Conservation (phyloP, 1,284 basidiomycete genomes). For the Cryptococcus wingfieldii region DNA sequence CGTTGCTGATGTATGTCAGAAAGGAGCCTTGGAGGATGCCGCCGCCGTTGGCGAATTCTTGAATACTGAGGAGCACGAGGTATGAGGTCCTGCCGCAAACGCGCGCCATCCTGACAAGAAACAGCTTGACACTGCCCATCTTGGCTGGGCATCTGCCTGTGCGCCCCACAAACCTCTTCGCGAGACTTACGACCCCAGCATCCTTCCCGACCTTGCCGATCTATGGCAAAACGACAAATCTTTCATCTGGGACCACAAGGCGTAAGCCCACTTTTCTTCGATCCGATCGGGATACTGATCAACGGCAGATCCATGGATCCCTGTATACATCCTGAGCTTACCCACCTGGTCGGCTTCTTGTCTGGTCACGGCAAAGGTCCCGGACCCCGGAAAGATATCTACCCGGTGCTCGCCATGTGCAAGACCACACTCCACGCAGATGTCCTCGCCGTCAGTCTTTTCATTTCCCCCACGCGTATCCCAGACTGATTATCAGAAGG, state of each 20-base stretch:
- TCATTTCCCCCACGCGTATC: background rate
- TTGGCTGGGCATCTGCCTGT: constrained; percentile 46
- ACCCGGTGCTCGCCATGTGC: constrained; percentile 58
- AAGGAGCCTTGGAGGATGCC: constrained; percentile 32
- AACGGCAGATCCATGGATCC: constrained; percentile 56
- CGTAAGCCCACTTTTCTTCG: constrained; percentile 23
- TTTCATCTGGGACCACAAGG: constrained; percentile 45
- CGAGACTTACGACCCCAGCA: constrained; percentile 23
- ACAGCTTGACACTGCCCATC: constrained; percentile 31
- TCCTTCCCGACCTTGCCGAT: constrained; percentile 26
- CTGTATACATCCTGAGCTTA: constrained; percentile 56
- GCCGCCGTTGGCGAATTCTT: constrained; percentile 39
- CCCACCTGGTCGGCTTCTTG: constrained; percentile 57
- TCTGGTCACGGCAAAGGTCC: constrained; percentile 55
- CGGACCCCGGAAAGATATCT: constrained; percentile 50
- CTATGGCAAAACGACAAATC: constrained; percentile 34
- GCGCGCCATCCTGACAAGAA: background rate
- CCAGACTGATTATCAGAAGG: constrained; percentile 25
- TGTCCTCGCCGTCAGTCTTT: constrained; percentile 56
- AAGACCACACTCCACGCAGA: constrained; percentile 59
- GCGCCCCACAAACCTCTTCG: constrained; percentile 40
- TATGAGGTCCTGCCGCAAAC: background rate
- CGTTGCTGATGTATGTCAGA: constrained; percentile 18
- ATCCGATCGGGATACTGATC: constrained; percentile 1
- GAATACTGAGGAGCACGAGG: constrained; percentile 25